Base-by-base conservation (phyloP, 2,329 filamentous ascomycete species). In the Hirsutella thompsonii region DNA sequence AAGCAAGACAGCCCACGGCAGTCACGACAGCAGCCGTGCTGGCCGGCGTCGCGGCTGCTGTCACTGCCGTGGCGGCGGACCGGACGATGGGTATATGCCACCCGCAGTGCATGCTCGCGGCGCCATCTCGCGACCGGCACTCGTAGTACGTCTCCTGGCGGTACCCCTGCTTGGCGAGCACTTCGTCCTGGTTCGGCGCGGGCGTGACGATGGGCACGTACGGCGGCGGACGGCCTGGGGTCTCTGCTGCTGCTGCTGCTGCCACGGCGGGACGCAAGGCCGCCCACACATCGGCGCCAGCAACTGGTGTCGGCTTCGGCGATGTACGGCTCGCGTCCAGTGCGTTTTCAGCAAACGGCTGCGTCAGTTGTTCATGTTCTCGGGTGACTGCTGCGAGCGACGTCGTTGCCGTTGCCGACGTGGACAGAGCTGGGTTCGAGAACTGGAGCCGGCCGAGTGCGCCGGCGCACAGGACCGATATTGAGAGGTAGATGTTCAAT, bases 11-110 rank as follows among this genome's bases (percentile, higher is more conserved):
- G 8, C 16, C 48, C 28, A 52, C 47, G 8, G 44, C 44, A 2
- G 46, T 42, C 33, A 44, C 44, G 13, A 54, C 53, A 32, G 49
- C 40, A 4, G 52, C 47, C 18, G 46, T 47, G 4, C 51, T 50
- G 11, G 48, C 51, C 46, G 13, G 48, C 47, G 49, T 49, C 13
- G 49, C 50, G 19, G 40, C 49, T 3, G 42, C 51, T 40, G 44
- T 47, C 40, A 46, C 47, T 8, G 47, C 49, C 48, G 57, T 53
- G 37, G n/a, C n/a, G n/a, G n/a, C n/a, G n/a, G n/a, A n/a, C n/a
- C 36, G 19, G 10, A 55, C 44, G 1, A 61, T 47, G 1, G 60
- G 59, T 11, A 59, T 53, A 41, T 58, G 58, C 59, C 60, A 63
- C 5, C 58, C 59, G 42, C 59, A 61, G 33, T 54, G 54, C 42